Evolutionary conservation across 2,329 filamentous ascomycete genomes (phyloP).

Genomic region (Didymella arachidicola): DNA sequence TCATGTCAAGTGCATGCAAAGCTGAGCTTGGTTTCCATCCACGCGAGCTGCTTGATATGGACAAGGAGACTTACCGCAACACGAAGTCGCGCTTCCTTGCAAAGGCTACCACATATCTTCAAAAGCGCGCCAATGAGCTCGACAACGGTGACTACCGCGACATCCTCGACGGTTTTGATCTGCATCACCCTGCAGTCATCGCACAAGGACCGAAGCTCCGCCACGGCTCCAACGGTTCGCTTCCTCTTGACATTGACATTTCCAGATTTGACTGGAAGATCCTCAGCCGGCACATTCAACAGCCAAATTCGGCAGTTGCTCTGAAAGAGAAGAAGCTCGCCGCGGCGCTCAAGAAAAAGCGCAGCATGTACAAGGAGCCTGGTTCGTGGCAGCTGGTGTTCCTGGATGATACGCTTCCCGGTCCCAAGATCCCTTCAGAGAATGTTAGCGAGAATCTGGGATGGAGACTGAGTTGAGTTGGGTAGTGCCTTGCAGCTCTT

Average conservation of each 20-base stretch:
- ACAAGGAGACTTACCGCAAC: not conserved
- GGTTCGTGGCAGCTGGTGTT: conserved; percentile 23
- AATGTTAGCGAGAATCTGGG: conserved; percentile 21
- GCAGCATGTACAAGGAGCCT: conserved; percentile 21
- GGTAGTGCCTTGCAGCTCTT: not conserved
- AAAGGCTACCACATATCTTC: conserved; percentile 1
- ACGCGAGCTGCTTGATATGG: conserved; percentile 8
- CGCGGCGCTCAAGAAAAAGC: conserved; percentile 10
- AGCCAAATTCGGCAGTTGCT: conserved; percentile 3
- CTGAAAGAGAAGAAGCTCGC: conserved; percentile 21
- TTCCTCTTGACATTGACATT: conserved; percentile 13
- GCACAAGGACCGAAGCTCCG: not conserved
- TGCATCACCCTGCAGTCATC: conserved; percentile 17
- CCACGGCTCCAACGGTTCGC: not conserved
- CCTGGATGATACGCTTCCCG: conserved; percentile 16
- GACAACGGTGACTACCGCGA: conserved; percentile 6
- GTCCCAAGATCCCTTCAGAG: not conserved
- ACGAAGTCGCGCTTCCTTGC: conserved; percentile 2
- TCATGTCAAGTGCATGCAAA: conserved; percentile 14
- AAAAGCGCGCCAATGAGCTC: conserved; percentile 10
- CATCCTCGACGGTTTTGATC: conserved; percentile 6
- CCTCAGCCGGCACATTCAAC: conserved; percentile 18
- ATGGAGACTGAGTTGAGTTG: conserved; percentile 6
- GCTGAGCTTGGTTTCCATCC: conserved; percentile 10
- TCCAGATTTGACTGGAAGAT: conserved; percentile 19